Evolutionary conservation across 2,329 filamentous ascomycete species (phyloP), one percentile per base, ranked within the genome.

Genomic region (Fusarium odoratissimum): DNA sequence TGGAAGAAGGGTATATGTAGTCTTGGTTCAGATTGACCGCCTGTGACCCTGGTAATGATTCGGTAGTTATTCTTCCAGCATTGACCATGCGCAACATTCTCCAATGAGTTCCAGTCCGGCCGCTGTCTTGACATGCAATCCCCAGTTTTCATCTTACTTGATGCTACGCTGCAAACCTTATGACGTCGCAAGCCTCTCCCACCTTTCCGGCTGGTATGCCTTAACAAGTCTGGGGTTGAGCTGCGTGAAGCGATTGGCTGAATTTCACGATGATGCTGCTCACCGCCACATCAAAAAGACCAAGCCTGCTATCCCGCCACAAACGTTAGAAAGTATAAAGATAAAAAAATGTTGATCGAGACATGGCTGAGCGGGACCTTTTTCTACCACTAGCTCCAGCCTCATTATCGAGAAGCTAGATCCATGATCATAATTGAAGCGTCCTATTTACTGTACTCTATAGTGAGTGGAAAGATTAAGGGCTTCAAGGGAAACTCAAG

Each of bases 401-500:
- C 37, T 38, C 19, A 33, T 33, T 10, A 23, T 23, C 3, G 14
- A 23, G 14, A n/a, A 19, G 10, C 4, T 6, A 19, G 3, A 23
- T 8, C 6, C 3, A 11, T 16, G 2, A 16, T n/a, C 4, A 11
- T 19, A 11, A 19, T 4, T 12, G 5, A 3, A 30, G 5, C 14
- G 8, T 10, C 12, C 19, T 10, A 8, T 21, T 13, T 2, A 9
- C 4, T 9, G 6, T 13, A 25, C 4, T 6, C 6, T 8, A 21
- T 4, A 21, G 8, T 10, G 11, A 14, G 2, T 4, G 6, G 2
- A 11, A 46, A 14, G 9, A 16, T 46, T 1, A 14, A 2, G 3
- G 6, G 25, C 3, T 16, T 9, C 1, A 14, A 30, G 8, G 9
- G 25, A 8, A 7, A 16, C 3, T 30, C 6, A 16, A n/a, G 9